Evolutionary conservation across 108 stramenopile species (phyloP).

Genomic region (Epithemia pelagica): DNA sequence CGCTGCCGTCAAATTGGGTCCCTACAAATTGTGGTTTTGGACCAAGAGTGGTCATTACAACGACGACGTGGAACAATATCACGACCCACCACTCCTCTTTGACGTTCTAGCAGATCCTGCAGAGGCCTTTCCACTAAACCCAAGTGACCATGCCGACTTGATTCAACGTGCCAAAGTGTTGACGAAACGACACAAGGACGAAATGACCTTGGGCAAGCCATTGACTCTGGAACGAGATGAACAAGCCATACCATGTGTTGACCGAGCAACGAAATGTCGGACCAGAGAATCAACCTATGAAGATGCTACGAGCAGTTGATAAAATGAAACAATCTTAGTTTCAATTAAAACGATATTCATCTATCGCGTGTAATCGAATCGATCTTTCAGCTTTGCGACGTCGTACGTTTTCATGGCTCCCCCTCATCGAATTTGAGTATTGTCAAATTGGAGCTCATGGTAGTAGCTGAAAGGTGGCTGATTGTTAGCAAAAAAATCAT

Average conservation of each 20-base stretch:
- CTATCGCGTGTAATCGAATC: no score
- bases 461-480: no score
- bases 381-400: no score
- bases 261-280: slow-evolving; percentile 30
- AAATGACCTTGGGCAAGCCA: slow-evolving; percentile 27
- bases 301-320: no score
- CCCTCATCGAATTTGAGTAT: no score
- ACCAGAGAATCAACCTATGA: slow-evolving; percentile 22
- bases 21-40: slow-evolving; percentile 44
- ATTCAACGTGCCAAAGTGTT: slow-evolving; percentile 10
- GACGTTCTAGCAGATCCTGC: slow-evolving; percentile 51
- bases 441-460: no score
- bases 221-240: slow-evolving; percentile 35
- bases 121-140: slow-evolving; percentile 47
- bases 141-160: slow-evolving; percentile 21
- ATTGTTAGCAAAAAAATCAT: no score
- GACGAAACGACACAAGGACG: slow-evolving; percentile 38
- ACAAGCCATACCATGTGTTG: slow-evolving; percentile 36
- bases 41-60: slow-evolving; percentile 73
- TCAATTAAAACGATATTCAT: no score
- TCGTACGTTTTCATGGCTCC: no score
- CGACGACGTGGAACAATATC: slow-evolving; percentile 38
- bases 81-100: slow-evolving; percentile 69
- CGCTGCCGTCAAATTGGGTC: slow-evolving; percentile 39
- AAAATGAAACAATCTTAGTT: no score